These are phyloP conservation scores for Beverwykella pulmonaria DNA, from an alignment of 495 filamentous ascomycete genomes.

Conservation along the genomic window DNA sequence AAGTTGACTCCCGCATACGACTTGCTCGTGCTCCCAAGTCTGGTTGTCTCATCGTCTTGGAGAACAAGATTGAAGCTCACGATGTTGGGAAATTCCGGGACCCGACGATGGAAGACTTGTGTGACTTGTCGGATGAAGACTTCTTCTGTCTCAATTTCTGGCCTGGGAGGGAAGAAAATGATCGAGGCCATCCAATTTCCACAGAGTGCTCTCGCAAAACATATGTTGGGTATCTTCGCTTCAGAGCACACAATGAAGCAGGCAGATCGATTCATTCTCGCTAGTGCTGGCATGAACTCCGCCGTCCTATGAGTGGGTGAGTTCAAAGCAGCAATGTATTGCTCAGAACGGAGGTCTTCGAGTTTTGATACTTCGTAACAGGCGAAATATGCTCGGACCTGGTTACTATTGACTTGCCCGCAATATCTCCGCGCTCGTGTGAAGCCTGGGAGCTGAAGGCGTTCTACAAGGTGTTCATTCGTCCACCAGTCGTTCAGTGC, in stretches of 20 bases:
- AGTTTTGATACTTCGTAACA: conserved; percentile 15
- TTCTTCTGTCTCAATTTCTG: not conserved
- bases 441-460: conserved; percentile 27
- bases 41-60: not conserved
- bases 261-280: conserved; percentile 8
- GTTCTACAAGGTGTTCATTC: conserved; percentile 25
- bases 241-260: not conserved
- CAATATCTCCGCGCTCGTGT: conserved; percentile 21
- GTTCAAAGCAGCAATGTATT: conserved; percentile 5
- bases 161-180: not conserved
- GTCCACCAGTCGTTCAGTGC: conserved; percentile 32
- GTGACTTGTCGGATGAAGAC: too few species aligned
- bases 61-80: not conserved
- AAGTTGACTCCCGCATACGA: not conserved
- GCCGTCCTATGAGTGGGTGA: conserved; percentile 8
- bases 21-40: conserved; percentile 3
- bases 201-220: not conserved
- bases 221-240: not conserved
- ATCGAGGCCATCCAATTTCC: not conserved
- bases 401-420: not conserved
- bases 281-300: conserved; percentile 6
- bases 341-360: not conserved
- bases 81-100: too few species aligned
- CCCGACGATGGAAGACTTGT: not conserved
- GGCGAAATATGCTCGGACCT: conserved; percentile 8